Evolutionary conservation across 345 rosid species (phyloP).

Genomic region (Dimocarpus longan): DNA sequence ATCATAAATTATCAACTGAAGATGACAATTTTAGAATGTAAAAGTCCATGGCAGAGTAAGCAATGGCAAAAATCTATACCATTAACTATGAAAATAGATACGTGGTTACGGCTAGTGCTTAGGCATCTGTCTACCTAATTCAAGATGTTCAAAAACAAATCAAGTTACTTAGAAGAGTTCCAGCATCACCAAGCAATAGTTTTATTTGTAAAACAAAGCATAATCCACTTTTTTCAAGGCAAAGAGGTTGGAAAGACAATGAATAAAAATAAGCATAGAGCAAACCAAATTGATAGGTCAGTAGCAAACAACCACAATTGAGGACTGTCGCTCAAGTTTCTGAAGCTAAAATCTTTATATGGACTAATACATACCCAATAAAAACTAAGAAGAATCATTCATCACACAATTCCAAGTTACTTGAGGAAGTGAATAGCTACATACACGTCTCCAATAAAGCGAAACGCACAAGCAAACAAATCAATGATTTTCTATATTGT

Average conservation of each 20-base stretch:
- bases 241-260: neutral
- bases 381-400: no score
- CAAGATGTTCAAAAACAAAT: neutral
- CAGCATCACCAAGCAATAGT: neutral
- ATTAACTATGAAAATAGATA: neutral
- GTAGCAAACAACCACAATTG: neutral
- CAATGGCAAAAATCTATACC: neutral
- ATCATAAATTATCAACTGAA: constrained; percentile 8
- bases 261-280: neutral
- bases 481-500: neutral
- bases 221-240: neutral
- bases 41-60: neutral
- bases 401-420: neutral
- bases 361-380: neutral
- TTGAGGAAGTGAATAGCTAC: neutral
- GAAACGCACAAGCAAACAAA: neutral
- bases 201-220: neutral
- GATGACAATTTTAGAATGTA: neutral
- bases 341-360: neutral
- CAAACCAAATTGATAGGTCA: neutral
- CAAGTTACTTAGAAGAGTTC: neutral
- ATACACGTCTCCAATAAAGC: neutral
- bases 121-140: neutral
- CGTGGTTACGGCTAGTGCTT: neutral
- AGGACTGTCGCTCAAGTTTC: neutral